A percentile compares a stretch with the other conserved stretches of the same genome.
Conservation (phyloP, 139 green algal species). For the Chlorella sp. region DNA sequence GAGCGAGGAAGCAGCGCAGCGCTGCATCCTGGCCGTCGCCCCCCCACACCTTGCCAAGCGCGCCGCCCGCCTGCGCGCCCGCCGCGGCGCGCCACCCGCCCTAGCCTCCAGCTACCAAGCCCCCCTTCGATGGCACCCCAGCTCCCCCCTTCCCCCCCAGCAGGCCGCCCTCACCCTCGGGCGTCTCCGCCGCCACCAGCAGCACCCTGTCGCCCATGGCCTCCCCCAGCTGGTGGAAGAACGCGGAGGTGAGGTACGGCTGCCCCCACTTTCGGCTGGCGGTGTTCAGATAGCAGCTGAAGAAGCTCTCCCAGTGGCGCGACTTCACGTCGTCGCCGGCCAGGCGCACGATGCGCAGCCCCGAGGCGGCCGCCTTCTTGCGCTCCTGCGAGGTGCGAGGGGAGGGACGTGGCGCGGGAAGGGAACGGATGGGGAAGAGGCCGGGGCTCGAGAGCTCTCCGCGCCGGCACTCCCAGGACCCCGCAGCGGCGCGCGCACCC, state of each 20-base stretch:
- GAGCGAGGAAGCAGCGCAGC: too few relatives aligned
- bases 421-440: not conserved
- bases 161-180: constrained; percentile 35
- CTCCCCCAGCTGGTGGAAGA: constrained; percentile 82
- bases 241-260: constrained; percentile 86
- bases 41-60: too few relatives aligned
- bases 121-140: not conserved
- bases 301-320: constrained; percentile 84
- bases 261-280: constrained; percentile 82
- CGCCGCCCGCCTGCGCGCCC: not conserved
- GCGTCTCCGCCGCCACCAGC: constrained; percentile 76
- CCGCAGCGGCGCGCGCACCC: not conserved
- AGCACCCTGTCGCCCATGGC: constrained; percentile 72
- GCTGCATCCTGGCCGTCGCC: too few relatives aligned
- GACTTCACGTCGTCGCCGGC: constrained; percentile 63
- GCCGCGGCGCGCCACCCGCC: not conserved
- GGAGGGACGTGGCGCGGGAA: not conserved
- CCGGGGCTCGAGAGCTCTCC: not conserved
- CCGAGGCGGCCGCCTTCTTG: constrained; percentile 67
- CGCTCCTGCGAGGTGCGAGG: constrained; percentile 65
- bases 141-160: too few relatives aligned
- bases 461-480: not conserved
- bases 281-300: constrained; percentile 77
- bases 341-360: constrained; percentile 64
- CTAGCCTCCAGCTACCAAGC: too few relatives aligned